Conservation (phyloP, 495 filamentous ascomycete species). For the Ramalina intermedia region DNA sequence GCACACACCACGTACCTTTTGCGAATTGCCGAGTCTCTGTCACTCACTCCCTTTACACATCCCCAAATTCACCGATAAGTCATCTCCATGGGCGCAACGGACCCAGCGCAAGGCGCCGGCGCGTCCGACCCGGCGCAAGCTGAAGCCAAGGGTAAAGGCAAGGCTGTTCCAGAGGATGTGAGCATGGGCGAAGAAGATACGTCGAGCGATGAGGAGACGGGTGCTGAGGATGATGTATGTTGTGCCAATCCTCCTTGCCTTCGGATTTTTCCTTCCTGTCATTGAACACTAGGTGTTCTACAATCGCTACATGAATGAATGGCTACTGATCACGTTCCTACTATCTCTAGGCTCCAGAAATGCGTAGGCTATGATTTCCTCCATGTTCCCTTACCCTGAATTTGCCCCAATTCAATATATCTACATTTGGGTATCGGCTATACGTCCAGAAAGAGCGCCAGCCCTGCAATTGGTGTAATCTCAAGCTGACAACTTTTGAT, state of each 20-base stretch:
- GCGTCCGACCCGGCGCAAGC: constrained; percentile 19
- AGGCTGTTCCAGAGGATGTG: constrained; percentile 38
- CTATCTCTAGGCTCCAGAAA: background rate
- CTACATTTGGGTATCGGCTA: no score
- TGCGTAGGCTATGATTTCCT: background rate
- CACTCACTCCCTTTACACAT: no score
- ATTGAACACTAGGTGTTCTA: background rate
- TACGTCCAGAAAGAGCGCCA: no score
- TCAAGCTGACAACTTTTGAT: background rate
- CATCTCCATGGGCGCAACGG: background rate
- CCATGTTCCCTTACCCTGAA: no score
- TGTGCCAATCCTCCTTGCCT: background rate
- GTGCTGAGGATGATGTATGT: constrained; percentile 46
- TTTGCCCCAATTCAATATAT: no score
- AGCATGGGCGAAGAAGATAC: constrained; percentile 58
- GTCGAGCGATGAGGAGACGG: constrained; percentile 48
- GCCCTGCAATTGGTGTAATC: background rate
- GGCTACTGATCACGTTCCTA: constrained; percentile 1
- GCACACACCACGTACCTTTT: no score
- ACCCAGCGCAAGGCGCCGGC: constrained; percentile 1
- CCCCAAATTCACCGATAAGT: no score
- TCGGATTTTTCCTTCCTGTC: background rate
- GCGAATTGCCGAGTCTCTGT: no score
- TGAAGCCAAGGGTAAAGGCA: constrained; percentile 45
- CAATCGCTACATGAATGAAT: background rate